Conservation (phyloP, 2,329 filamentous ascomycete species). For the Fusarium sp. region DNA sequence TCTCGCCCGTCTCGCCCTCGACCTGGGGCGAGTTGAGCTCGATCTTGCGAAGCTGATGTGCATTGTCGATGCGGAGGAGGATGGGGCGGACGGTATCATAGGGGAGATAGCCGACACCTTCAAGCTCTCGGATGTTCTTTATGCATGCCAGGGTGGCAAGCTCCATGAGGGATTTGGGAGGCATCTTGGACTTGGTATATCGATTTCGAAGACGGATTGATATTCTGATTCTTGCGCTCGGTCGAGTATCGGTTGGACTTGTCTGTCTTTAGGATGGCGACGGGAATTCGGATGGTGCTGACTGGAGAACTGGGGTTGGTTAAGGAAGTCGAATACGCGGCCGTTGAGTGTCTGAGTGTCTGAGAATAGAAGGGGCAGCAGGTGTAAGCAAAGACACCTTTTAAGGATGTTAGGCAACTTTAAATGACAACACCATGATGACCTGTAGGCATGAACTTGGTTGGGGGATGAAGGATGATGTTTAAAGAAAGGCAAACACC, state of each 20-base stretch:
- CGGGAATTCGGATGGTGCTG: not conserved
- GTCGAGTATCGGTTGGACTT: not conserved
- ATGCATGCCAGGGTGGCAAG: slow-evolving; percentile 64
- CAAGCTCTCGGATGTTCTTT: slow-evolving; percentile 68
- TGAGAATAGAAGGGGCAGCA: slow-evolving; percentile 1
- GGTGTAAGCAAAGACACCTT: not conserved
- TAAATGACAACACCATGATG: slow-evolving; percentile 4
- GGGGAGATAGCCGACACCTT: slow-evolving; percentile 77
- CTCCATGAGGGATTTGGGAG: slow-evolving; percentile 63
- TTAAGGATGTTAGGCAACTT: not conserved
- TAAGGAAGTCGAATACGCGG: not conserved
- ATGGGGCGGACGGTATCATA: slow-evolving; percentile 73
- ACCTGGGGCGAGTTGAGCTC: slow-evolving; percentile 84
- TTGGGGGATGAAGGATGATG: not conserved
- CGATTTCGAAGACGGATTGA: not conserved
- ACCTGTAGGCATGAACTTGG: not conserved
- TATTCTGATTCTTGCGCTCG: not conserved
- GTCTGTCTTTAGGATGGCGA: not conserved
- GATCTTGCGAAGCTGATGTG: slow-evolving; percentile 79
- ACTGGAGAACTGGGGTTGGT: not conserved
- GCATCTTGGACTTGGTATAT: slow-evolving; percentile 43
- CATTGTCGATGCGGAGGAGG: slow-evolving; percentile 77
- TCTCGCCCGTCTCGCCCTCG: slow-evolving; percentile 73
- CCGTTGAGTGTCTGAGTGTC: not conserved
- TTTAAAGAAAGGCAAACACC: slow-evolving; percentile 14